phyloP scores from a whole-genome alignment of 495 filamentous ascomycete genomes.

The Oleoguttula mirabilis region DNA sequence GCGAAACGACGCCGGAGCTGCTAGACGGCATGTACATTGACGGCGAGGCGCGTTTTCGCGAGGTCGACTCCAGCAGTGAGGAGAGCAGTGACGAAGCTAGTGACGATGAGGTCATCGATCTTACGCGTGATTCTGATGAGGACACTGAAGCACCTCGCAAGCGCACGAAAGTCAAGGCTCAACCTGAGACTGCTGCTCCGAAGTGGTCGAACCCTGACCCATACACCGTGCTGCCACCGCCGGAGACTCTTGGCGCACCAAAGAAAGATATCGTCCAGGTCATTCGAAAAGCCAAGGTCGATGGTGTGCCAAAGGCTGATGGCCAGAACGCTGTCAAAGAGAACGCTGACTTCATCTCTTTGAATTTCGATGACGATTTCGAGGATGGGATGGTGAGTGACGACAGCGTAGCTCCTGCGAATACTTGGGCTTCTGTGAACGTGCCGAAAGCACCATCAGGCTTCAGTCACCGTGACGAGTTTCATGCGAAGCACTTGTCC shows the following conservation, averaged over 20 bases:
- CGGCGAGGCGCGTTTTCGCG: constrained; percentile 28
- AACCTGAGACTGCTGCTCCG: constrained; percentile 37
- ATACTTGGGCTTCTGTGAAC: not conserved
- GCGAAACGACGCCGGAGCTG: constrained; percentile 26
- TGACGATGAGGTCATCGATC: constrained; percentile 11
- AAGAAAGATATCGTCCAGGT: constrained; percentile 74
- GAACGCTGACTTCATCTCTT: constrained; percentile 75
- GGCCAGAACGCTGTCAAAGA: constrained; percentile 43
- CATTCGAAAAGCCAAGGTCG: constrained; percentile 70
- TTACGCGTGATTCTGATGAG: constrained; percentile 35
- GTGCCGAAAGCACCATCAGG: not conserved
- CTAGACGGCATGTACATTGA: constrained; percentile 24
- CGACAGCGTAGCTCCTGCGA: not conserved
- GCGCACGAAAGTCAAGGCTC: constrained; percentile 3
- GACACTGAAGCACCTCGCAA: constrained; percentile 26
- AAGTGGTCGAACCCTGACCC: constrained; percentile 93
- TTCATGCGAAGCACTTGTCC: no score
- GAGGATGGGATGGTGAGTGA: not conserved
- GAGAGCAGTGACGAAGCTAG: constrained; percentile 50
- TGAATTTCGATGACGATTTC: constrained; percentile 43
- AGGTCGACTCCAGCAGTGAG: constrained; percentile 58
- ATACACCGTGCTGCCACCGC: constrained; percentile 69
- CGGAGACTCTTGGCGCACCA: constrained; percentile 50
- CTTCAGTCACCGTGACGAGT: no score
- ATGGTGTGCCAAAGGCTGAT: constrained; percentile 27